Conservation (phyloP, 2,329 filamentous ascomycete genomes). For the Alternaria rosae region DNA sequence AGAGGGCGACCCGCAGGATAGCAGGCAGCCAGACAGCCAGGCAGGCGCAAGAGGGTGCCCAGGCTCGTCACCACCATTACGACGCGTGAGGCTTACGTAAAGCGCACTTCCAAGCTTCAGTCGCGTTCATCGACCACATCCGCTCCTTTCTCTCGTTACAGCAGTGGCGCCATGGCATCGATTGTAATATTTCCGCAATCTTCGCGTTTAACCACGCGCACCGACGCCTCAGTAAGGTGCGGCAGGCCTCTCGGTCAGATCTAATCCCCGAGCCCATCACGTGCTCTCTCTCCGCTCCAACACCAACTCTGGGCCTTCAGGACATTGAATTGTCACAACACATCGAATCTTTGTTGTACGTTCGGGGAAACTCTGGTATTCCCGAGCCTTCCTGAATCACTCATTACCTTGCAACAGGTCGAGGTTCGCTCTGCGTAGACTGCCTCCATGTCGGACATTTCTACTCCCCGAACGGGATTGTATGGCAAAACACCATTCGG, state of each 20-base stretch:
- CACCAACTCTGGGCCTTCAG: not conserved
- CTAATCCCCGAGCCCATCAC: conserved; percentile 10
- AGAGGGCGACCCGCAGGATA: not conserved
- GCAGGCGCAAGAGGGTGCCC: not conserved
- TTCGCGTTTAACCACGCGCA: not conserved
- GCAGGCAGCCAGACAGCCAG: not conserved
- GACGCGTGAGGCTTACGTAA: not conserved
- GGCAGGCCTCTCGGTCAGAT: conserved; percentile 4
- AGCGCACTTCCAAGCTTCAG: not conserved
- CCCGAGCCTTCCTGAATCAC: not conserved
- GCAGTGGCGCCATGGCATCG: not conserved
- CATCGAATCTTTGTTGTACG: not conserved
- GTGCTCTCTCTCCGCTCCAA: not conserved
- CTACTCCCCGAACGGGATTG: conserved; percentile 8
- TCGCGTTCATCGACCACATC: not conserved
- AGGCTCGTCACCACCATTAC: not conserved
- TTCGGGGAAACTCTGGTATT: not conserved
- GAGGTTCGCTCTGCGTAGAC: not conserved
- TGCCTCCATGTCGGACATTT: not conserved
- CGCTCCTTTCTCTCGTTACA: not conserved
- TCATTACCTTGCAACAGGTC: not conserved
- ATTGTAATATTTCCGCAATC: not conserved
- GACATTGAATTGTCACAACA: not conserved
- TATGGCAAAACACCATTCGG: not conserved
- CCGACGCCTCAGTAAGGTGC: not conserved